Evolutionary conservation across 2,329 filamentous ascomycete species (phyloP), one percentile per base, ranked within the genome.

Genomic region (Phyllosticta citribraziliensis): DNA sequence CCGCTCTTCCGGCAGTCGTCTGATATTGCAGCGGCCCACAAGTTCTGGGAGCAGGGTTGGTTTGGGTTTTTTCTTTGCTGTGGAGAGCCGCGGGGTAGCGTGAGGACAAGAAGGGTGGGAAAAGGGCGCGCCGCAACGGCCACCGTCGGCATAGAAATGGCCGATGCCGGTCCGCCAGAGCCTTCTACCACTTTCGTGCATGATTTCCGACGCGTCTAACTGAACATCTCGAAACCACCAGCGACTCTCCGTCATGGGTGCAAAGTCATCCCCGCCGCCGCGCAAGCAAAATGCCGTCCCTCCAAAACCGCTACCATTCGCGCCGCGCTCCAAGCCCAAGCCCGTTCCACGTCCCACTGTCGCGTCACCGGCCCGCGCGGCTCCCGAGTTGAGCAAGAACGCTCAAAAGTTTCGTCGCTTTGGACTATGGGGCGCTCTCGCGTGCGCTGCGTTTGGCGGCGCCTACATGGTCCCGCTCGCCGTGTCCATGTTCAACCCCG

Each of bases 401-500:
- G 33, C 33, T 14, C 10, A 40, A 40, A 12, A 17, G 12, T 40
- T 40, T 17, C 33, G 33, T 40, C 33, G 33, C 2, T 40, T 40
- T 14, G 33, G 33, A 1, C 33, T 40, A 12, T 40, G 33, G 33
- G 33, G 33, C 33, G 33, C 33, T 12, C 33, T 40, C 14, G 33
- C 33, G 12, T 40, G 33, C 51, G 51, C 51, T 11, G 54, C 54
- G 5, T 54, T 40, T 53, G 50, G 54, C 35, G 52, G 51, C 22
- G 52, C 58, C 27, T 62, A 62, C 61, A 22, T 55, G 27, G 52
- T 52, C 8, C 50, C 19, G 17, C 27, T 51, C 2, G 40, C 12
- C 22, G 33, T 55, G n/a, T 62, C 61, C 20, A 11, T 60, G 24
- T 27, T 30, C 14, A 24, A 53, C 20, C 59, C 68, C 17, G 57